These are phyloP conservation scores for Coelastrella sp. DNA, from an alignment of 139 green algal genomes.

Conservation along the genomic window DNA sequence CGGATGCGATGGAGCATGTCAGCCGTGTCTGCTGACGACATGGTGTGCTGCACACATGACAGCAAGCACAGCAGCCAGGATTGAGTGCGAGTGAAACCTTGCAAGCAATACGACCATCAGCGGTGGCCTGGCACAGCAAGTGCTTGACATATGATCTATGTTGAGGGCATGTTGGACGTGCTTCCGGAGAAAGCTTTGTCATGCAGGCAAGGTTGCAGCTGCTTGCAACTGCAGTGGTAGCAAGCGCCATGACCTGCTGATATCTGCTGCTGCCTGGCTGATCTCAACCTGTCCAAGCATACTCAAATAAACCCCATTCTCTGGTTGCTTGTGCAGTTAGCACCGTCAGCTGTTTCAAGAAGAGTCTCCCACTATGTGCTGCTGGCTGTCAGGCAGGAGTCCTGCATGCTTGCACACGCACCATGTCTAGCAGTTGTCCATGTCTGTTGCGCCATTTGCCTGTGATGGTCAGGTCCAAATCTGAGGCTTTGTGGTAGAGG, in stretches of 20 bases:
- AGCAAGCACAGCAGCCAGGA: not conserved
- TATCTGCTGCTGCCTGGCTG: too few species aligned
- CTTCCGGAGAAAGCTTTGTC: too few species aligned
- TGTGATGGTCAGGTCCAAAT: slow-evolving; percentile 43
- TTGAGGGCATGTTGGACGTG: too few species aligned
- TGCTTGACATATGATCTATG: too few species aligned
- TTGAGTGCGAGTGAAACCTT: not conserved
- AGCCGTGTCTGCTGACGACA: not conserved
- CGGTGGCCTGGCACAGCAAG: too few species aligned
- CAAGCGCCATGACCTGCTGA: too few species aligned
- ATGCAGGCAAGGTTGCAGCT: not conserved
- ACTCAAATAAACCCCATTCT: too few species aligned
- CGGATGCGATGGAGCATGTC: slow-evolving; percentile 31
- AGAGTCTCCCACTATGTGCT: too few species aligned
- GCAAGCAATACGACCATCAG: not conserved
- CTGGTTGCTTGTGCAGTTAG: too few species aligned
- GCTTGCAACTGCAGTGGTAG: not conserved
- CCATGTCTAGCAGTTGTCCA: slow-evolving; percentile 34
- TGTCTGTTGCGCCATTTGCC: slow-evolving; percentile 21
- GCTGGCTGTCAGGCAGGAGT: too few species aligned
- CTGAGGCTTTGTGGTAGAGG: slow-evolving; percentile 21
- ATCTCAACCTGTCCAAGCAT: too few species aligned
- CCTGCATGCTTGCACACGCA: not conserved
- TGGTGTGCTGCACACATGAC: not conserved
- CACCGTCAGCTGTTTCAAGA: too few species aligned